Evolutionary conservation across 495 filamentous ascomycete species (phyloP), one percentile per base, ranked within the genome.

Genomic region (Glarea lozoyensis): DNA sequence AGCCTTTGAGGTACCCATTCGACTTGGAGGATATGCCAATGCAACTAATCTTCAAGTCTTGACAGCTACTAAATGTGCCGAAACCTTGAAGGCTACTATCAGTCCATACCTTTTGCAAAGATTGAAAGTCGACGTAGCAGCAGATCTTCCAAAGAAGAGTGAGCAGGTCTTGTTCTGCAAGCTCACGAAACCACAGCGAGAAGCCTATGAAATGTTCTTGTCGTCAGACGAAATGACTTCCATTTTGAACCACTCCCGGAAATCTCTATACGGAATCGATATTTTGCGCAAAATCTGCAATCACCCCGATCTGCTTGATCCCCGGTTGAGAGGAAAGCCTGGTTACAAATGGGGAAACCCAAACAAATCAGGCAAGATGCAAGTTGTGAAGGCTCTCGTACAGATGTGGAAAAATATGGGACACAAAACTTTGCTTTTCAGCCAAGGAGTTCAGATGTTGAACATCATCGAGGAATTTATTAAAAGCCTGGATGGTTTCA

Each of bases 131-230:
- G 92, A 98, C 59, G 92, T 98, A 5, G 88, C 89, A 4, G 71
- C 88, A 7, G 92, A 97, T 60, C 67, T 98, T 3, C 92, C 92
- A 0, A 81, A 89, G 60, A 98, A 98, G 69, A 92, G 73, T 48
- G 92, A 98, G 58, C 85, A 90, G 43, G 89, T 96, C 1, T 70
- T 98, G 1, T 97, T 96, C 61, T 97, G 92, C 66, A 89, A 89
- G 57, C 70, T 98, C 20, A 88, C 87, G 1, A 75, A 72, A 39
- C 62, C 70, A 1, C 92, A 98, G 58, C 68, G 81, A 31, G 72
- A 79, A 12, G 75, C 78, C 2, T 98, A 98, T 56, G 73, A 81
- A 53, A 54, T 66, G 9, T 96, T 95, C 54, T 69, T 98, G n/a
- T 65, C 63, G 23, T 94, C 88, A 0, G 74, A 82, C 10, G 88